Evolutionary conservation across 2,329 filamentous ascomycete species (phyloP).

Genomic region (Xylaria sp.): DNA sequence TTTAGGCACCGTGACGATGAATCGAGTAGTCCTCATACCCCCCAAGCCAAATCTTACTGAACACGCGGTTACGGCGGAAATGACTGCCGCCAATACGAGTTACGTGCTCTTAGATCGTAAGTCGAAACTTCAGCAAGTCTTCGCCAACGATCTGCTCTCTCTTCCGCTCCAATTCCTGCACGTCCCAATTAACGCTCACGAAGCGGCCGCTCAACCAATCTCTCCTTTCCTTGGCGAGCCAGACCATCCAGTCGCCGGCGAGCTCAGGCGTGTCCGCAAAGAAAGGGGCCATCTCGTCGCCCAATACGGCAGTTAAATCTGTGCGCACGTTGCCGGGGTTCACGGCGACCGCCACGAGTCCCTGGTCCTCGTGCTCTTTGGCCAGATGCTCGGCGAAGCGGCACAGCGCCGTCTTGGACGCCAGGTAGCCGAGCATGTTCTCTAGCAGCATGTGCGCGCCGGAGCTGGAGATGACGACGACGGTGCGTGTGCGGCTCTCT

Average conservation of each 20-base stretch:
- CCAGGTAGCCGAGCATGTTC: constrained; percentile 50
- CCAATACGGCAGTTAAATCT: constrained; percentile 43
- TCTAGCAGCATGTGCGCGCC: constrained; percentile 43
- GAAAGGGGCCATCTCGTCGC: constrained; percentile 25
- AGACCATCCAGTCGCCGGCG: constrained; percentile 30
- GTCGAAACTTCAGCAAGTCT: constrained; percentile 36
- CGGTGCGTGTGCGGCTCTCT: constrained; percentile 33
- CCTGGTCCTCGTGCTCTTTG: constrained; percentile 48
- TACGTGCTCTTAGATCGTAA: constrained; percentile 6
- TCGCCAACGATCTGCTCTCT: constrained; percentile 34
- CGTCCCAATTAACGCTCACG: constrained; percentile 36
- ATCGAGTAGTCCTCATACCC: neutral
- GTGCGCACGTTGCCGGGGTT: constrained; percentile 52
- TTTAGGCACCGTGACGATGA: neutral
- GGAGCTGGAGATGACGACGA: constrained; percentile 49
- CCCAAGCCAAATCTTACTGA: neutral
- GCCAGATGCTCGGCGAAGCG: constrained; percentile 49
- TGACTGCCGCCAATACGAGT: neutral
- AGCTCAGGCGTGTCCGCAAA: constrained; percentile 37
- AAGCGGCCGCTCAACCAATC: constrained; percentile 35
- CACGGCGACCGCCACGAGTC: constrained; percentile 45
- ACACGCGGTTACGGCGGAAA: too few relatives aligned
- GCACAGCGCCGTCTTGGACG: constrained; percentile 49
- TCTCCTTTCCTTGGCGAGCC: constrained; percentile 28
- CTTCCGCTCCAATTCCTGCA: constrained; percentile 36